phyloP scores from a whole-genome alignment of 768 basidiomycete species.

The Lactarius trivialis region DNA sequence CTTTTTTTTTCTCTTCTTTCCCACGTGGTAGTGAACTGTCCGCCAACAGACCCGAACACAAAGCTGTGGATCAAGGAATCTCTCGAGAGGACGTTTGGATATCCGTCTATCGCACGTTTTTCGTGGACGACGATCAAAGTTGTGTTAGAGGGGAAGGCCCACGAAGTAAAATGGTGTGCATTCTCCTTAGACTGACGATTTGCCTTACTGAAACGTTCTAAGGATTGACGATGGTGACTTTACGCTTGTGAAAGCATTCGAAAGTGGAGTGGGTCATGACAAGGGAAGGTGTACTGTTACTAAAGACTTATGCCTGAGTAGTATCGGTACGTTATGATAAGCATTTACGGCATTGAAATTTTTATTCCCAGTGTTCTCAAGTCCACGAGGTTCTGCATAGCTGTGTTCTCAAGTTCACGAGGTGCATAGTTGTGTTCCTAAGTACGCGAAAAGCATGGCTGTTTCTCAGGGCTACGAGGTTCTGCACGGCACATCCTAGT shows the following conservation, averaged over 20 bases:
- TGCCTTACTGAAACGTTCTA: background rate
- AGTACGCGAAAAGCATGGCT: too few species aligned
- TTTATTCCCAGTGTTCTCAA: background rate
- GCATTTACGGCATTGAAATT: background rate
- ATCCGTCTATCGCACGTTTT: conserved; percentile 83
- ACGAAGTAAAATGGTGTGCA: conserved; percentile 71
- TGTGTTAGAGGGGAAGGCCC: conserved; percentile 71
- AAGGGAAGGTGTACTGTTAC: conserved; percentile 67
- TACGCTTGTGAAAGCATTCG: conserved; percentile 69
- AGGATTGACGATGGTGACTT: conserved; percentile 86
- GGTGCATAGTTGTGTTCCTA: background rate
- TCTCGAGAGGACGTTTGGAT: conserved; percentile 87
- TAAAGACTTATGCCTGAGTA: conserved; percentile 67
- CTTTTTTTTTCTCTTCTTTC: background rate
- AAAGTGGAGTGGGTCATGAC: conserved; percentile 60
- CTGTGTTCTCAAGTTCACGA: background rate
- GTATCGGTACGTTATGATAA: conserved; percentile 58
- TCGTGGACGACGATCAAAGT: conserved; percentile 94
- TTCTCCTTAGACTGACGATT: background rate
- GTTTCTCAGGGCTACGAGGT: too few species aligned
- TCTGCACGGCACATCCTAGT: too few species aligned
- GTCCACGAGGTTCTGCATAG: background rate
- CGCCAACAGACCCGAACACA: conserved; percentile 78
- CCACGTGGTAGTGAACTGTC: background rate
- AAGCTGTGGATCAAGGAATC: conserved; percentile 74